Conservation (phyloP, 192 early-diverging fungal species). For the Backusella psychrophila region DNA sequence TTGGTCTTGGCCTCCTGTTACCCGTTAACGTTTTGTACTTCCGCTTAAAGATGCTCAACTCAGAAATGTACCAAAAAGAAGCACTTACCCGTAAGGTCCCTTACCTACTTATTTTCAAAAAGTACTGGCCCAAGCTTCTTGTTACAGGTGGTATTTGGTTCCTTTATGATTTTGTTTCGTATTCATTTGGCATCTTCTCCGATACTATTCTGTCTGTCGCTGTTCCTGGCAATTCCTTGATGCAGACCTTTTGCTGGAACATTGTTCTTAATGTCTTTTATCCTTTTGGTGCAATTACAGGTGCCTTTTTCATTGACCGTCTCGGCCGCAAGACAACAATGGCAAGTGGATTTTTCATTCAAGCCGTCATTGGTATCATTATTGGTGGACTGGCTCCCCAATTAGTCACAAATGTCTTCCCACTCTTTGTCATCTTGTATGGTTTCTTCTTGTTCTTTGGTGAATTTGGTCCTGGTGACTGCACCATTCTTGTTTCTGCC, state of each 20-base stretch:
- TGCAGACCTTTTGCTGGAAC: slow-evolving; percentile 51
- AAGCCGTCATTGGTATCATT: slow-evolving; percentile 42
- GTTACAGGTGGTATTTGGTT: slow-evolving; percentile 48
- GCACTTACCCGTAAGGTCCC: slow-evolving; percentile 47
- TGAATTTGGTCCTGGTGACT: slow-evolving; percentile 56
- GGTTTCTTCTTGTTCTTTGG: slow-evolving; percentile 53
- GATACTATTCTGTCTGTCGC: slow-evolving; percentile 24
- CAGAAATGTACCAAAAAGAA: slow-evolving; percentile 46
- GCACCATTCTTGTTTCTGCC: slow-evolving; percentile 45
- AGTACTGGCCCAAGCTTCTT: slow-evolving; percentile 53
- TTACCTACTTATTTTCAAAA: slow-evolving; percentile 47
- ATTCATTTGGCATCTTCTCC: slow-evolving; percentile 33
- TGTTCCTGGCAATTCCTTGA: slow-evolving; percentile 35
- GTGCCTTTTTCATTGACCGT: slow-evolving; percentile 39
- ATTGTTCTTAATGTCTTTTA: slow-evolving; percentile 52
- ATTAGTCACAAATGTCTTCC: slow-evolving; percentile 35
- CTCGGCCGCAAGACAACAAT: slow-evolving; percentile 52
- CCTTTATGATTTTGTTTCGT: slow-evolving; percentile 43
- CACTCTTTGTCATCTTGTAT: slow-evolving; percentile 53
- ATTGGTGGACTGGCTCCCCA: slow-evolving; percentile 42
- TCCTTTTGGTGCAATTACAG: slow-evolving; percentile 46
- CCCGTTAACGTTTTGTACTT: slow-evolving; percentile 48
- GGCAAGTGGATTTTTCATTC: slow-evolving; percentile 49
- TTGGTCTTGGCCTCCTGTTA: slow-evolving; percentile 48
- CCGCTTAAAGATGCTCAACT: slow-evolving; percentile 59